A percentile compares a stretch with the other conserved stretches of the same genome.
Conservation (phyloP, 306 rosid genomes). For the Dalbergia oliveri region DNA sequence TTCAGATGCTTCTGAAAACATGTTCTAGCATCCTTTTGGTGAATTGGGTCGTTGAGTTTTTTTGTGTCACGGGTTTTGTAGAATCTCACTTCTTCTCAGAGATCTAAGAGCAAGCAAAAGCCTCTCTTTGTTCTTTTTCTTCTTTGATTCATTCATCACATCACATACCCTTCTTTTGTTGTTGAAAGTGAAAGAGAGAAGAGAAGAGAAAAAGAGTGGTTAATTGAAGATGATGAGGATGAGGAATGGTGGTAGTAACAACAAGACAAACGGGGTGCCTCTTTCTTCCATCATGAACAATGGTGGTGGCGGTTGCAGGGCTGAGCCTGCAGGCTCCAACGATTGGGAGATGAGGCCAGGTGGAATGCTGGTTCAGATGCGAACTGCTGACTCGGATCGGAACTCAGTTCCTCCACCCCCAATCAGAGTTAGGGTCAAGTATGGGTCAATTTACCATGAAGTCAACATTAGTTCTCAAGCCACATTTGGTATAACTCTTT, state of each 20-base stretch:
- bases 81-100: conserved; percentile 48
- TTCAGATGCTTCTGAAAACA: conserved; percentile 53
- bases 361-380: conserved; percentile 95
- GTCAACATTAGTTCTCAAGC: conserved; percentile 83
- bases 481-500: conserved; percentile 69
- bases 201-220: too few relatives aligned
- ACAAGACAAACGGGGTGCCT: conserved; percentile 51
- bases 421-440: conserved; percentile 82
- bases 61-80: conserved; percentile 57
- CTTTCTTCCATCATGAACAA: conserved; percentile 48
- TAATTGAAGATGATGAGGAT: conserved; percentile 75
- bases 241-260: conserved; percentile 51
- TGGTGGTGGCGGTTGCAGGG: conserved; percentile 52
- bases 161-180: conserved; percentile 21
- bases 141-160: background rate
- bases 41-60: conserved; percentile 62
- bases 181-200: background rate
- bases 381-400: conserved; percentile 69
- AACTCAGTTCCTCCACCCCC: conserved; percentile 71
- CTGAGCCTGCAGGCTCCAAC: conserved; percentile 55
- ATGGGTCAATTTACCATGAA: conserved; percentile 82
- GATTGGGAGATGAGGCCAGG: conserved; percentile 99
- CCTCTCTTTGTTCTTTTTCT: background rate
- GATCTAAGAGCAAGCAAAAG: conserved; percentile 53
- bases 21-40: conserved; percentile 49